Base-by-base conservation (phyloP, 192 early-diverging fungal genomes). In the Coemansia sp. region DNA sequence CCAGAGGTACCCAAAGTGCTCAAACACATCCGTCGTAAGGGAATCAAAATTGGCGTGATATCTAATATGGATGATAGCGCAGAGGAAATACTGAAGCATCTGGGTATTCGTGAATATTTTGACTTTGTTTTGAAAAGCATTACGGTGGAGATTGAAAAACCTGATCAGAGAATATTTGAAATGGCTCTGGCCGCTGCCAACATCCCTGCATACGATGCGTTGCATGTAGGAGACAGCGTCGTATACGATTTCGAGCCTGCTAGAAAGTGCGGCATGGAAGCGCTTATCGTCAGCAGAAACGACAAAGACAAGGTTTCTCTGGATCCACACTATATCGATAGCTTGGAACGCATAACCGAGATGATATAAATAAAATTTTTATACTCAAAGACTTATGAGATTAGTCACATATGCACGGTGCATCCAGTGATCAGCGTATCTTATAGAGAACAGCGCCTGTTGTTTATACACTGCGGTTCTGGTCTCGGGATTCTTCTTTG, bases 201-300 rank as follows among this genome's bases (percentile, higher is more conserved):
- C 18, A 52, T 85, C 31, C 68, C 55, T 20, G 63, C 83, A 0
- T 75, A 77, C 30, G 71, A 87, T 48, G 67, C 80, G 11, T 56
- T 89, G n/a, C 88, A 89, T 72, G 69, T 89, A 25, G 88, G 88
- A 8, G 88, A 89, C 60, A 86, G 83, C 67, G 63, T 77, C 36
- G 54, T 62, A 17, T 73, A 65, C 52, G 80, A 82, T 22, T 82
- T 74, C 42, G 14, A 66, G 32, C 60, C 75, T 1, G 80, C 80
- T 2, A 56, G n/a, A 11, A 50, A 40, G 1, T 65, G 29, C 29
- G 80, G 80, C 0, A 82, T 82, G 80, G 64, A 68, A 42, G 75
- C 80, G 1, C 58, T 69, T 17, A 33, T 82, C 32, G 67, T 82
- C n/a, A 54, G 59, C 25, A 67, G 80, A 17, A 33, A 48, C 28